A percentile compares a stretch with the other conserved stretches of the same genome.
Evolutionary conservation across 2,329 filamentous ascomycete species (phyloP).

Genomic region (Beauveria asiatica): DNA sequence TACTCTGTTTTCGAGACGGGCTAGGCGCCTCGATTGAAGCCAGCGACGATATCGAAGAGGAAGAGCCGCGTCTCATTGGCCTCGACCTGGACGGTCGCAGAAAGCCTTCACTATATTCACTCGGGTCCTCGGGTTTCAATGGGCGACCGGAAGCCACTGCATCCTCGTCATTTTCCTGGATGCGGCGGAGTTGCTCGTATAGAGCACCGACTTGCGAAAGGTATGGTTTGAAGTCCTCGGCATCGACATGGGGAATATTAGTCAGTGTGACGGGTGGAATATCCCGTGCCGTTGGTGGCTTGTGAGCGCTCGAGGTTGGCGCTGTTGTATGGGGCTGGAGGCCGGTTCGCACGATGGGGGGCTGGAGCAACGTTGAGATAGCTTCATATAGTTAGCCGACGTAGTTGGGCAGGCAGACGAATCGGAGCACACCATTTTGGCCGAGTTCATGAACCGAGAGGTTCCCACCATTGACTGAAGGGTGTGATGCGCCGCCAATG

Average conservation of each 20-base stretch:
- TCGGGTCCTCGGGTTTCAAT: conserved; percentile 35
- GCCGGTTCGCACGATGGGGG: conserved; percentile 82
- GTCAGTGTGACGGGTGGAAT: conserved; percentile 90
- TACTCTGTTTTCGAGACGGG: conserved; percentile 35
- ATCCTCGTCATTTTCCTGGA: conserved; percentile 69
- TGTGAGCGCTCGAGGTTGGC: conserved; percentile 62
- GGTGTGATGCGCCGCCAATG: conserved; percentile 75
- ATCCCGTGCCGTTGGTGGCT: conserved; percentile 74
- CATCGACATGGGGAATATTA: conserved; percentile 75
- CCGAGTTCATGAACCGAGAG: conserved; percentile 59
- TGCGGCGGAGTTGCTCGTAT: conserved; percentile 80
- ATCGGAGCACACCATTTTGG: conserved; percentile 59
- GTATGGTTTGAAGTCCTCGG: conserved; percentile 74
- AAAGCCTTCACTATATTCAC: conserved; percentile 33
- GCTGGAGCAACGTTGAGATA: conserved; percentile 87
- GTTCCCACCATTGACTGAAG: conserved; percentile 47
- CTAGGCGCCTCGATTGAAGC: conserved; percentile 40
- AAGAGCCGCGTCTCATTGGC: conserved; percentile 25
- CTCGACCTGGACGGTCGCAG: conserved; percentile 32
- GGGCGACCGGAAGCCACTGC: conserved; percentile 34
- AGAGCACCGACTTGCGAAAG: conserved; percentile 75
- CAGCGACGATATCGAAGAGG: conserved; percentile 40
- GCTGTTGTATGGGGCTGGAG: conserved; percentile 70
- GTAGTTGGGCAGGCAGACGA: background rate
- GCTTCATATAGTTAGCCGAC: conserved; percentile 38